Conservation (phyloP, 23 red algal genomes). For the Gracilaria domingensis region DNA sequence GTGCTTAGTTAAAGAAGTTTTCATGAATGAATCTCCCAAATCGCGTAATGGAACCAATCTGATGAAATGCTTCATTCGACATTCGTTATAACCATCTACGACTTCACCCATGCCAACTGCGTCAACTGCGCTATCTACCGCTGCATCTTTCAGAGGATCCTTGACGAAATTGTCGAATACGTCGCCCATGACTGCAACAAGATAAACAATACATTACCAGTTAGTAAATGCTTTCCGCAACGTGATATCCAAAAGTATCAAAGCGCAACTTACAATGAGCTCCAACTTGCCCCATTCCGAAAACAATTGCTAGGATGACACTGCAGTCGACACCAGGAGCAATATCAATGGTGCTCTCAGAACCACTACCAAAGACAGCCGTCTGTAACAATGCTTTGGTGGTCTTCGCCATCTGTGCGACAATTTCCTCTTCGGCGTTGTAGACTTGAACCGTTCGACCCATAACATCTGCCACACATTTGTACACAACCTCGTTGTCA, state of each 20-base stretch:
- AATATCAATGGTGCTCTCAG: slow-evolving; percentile 78
- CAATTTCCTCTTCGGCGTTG: slow-evolving; percentile 76
- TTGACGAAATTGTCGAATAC: slow-evolving; percentile 76
- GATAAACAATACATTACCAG: neutral
- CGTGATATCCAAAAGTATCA: neutral
- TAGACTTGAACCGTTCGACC: slow-evolving; percentile 52
- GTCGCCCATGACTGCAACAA: slow-evolving; percentile 59
- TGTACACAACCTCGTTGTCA: slow-evolving; percentile 35
- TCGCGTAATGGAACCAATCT: slow-evolving; percentile 22
- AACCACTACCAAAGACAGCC: slow-evolving; percentile 61
- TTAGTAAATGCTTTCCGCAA: neutral
- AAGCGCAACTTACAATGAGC: slow-evolving; percentile 53
- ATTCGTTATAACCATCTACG: slow-evolving; percentile 59
- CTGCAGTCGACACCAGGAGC: slow-evolving; percentile 77
- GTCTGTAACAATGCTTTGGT: slow-evolving; percentile 72
- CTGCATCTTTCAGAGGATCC: slow-evolving; percentile 57
- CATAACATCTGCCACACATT: slow-evolving; percentile 67
- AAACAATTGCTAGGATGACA: slow-evolving; percentile 60
- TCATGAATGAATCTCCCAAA: slow-evolving; percentile 48
- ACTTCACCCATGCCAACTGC: slow-evolving; percentile 48
- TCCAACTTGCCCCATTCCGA: slow-evolving; percentile 65
- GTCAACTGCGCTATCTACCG: slow-evolving; percentile 63
- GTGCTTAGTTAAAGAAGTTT: slow-evolving; percentile 56
- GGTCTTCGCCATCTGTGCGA: slow-evolving; percentile 74
- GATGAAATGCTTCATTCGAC: slow-evolving; percentile 33